Base-by-base conservation (phyloP, 257 asterid species). In the Jacaranda mimosifolia region DNA sequence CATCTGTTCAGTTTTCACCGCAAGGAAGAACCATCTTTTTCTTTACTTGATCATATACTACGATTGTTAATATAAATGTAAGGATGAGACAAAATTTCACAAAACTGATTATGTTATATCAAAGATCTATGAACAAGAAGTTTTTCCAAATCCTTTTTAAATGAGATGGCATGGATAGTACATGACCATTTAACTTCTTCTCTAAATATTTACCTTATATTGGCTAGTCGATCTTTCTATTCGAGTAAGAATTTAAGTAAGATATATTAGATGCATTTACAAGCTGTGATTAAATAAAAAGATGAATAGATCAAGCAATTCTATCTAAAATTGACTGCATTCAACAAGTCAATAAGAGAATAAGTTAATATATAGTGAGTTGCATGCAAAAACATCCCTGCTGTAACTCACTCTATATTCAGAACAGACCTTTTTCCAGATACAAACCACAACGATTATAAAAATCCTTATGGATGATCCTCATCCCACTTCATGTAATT, bases 401-500 rank as follows among this genome's bases (percentile, higher is more conserved):
- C 3, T 53, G 32, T 53, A 53, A 53, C 26, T 6, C 1, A 53
- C n/a, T n/a, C 46, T 26, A 26, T 2, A 26, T 26, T 26, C 32
- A 26, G 32, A 26, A 26, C 32, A 26, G 32, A 26, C 2, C 2
- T 26, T 26, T 26, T 26, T 2, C 32, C 32, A 26, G 32, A 26
- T 26, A 26, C 32, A 26, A 26, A 26, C 32, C 32, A 26, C 32
- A 26, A 26, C 2, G 32, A 26, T 26, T 26, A 26, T 26, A 26
- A 26, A 26, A 70, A 67, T 60, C 19, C 66, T 60, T 26, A 73
- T 39, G 64, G 67, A 26, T 12, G n/a, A 64, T 48, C 62, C 57
- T 12, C 12, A 64, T 48, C 62, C 57, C 35, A 51, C 52, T 68
- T 66, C 77, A 59, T 72, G 74, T 52, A 63, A 52, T 43, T 77